Evolutionary conservation across 352 stramenopile genomes (phyloP).

Genomic region (Phytophthora constricta): DNA sequence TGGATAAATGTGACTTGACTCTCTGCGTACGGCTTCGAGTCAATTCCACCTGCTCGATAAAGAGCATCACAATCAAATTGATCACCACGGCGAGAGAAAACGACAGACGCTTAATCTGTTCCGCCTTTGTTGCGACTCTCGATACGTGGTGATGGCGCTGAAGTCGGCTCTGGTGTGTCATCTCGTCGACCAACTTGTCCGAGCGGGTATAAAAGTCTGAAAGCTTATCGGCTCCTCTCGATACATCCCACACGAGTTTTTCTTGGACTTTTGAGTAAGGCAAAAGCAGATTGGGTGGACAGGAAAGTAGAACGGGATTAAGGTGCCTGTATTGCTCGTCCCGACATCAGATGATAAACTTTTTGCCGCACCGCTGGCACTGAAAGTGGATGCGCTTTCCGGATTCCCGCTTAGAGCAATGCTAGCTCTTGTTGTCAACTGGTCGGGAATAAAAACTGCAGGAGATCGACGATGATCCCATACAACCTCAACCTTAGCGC

Average conservation of each 20-base stretch:
- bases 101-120: slow-evolving; percentile 57
- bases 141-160: slow-evolving; percentile 41
- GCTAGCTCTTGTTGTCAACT: not conserved
- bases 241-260: slow-evolving; percentile 76
- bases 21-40: slow-evolving; percentile 59
- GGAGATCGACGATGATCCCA: slow-evolving; percentile 52
- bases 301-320: slow-evolving; percentile 77
- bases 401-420: not conserved
- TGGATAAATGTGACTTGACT: slow-evolving; percentile 47
- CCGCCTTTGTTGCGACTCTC: slow-evolving; percentile 45
- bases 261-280: slow-evolving; percentile 74
- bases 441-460: not conserved
- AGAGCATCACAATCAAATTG: slow-evolving; percentile 67
- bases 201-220: slow-evolving; percentile 71
- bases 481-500: slow-evolving; percentile 70
- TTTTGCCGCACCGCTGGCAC: not conserved
- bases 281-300: slow-evolving; percentile 81
- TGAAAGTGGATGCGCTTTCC: not conserved
- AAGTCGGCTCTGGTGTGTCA: slow-evolving; percentile 69
- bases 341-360: not conserved
- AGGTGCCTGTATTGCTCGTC: slow-evolving; percentile 7
- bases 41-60: slow-evolving; percentile 59
- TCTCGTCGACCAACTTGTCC: slow-evolving; percentile 77
- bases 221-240: slow-evolving; percentile 63
- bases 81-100: slow-evolving; percentile 61